Evolutionary conservation across 768 basidiomycete genomes (phyloP), one percentile per base, ranked within the genome.

Genomic region (Termitomyces titanicus): DNA sequence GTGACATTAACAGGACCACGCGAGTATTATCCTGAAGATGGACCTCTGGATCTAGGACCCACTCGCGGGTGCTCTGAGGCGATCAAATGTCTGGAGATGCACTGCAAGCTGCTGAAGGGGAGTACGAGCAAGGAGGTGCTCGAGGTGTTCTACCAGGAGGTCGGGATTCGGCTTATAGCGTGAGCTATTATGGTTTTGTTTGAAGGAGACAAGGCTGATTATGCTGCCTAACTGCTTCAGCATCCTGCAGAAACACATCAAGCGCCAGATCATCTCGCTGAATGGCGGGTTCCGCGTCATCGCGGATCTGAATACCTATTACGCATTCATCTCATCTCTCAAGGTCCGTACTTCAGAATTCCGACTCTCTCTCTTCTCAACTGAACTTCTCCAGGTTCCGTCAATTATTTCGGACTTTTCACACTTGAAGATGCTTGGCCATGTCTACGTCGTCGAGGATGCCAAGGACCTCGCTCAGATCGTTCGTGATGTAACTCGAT

Each of bases 71-170:
- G 96, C 65, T 79, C 69, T n/a, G 91, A 96, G 63, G 92, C 93
- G 1, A 93, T 98, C 61, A 81, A 79, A 55, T 97, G 93, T 65
- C 75, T 99, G 27, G 86, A 93, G 67, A 85, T 80, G 74, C 97
- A 99, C 69, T 96, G 95, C 66, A 88, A 88, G 60, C 77, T 98
- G 46, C 72, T 99, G 47, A 89, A 88, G 59, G 96, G 95, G 0
- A 97, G 91, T 60, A 96, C 96, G 46, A 95, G 89, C 66, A 90
- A 92, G 68, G 96, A 98, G 62, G 94, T 98, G 3, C 73, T 99
- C 33, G 97, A 98, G 66, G 96, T 99, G 3, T 98, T 99, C 70
- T 93, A 98, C 68, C 92, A 95, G 70, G 97, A 99, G 70, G 90
- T 99, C 44, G 96, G 96, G 5, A 86, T 97, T 55, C 85, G 97